Conservation (phyloP, 2,329 filamentous ascomycete genomes). For the Aspergillus oerlinghausenensis region DNA sequence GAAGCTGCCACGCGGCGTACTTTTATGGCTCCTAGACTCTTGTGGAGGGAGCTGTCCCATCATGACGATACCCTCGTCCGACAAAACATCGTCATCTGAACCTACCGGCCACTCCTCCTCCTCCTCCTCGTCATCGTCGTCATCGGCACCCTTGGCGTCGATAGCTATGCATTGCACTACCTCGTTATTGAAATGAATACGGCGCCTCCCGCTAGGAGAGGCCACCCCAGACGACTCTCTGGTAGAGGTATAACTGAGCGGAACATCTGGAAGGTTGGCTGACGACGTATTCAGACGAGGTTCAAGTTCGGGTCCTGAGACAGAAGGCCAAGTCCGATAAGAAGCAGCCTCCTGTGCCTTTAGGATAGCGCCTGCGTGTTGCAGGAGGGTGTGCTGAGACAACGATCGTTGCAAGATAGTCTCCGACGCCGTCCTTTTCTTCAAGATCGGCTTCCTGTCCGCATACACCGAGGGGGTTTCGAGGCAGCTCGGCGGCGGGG, state of each 20-base stretch:
- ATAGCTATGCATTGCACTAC: constrained; percentile 95
- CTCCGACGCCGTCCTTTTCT: constrained; percentile 95
- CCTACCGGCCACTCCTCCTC: constrained; percentile 35
- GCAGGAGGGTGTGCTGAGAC: constrained; percentile 81
- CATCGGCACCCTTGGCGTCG: constrained; percentile 60
- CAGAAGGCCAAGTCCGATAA: constrained; percentile 48
- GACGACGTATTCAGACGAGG: constrained; percentile 48
- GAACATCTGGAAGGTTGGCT: background rate
- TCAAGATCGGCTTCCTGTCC: constrained; percentile 83
- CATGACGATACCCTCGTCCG: constrained; percentile 74
- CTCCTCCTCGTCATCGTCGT: constrained; percentile 25
- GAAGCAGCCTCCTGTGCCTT: constrained; percentile 70
- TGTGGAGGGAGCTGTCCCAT: constrained; percentile 63
- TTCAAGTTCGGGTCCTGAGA: constrained; percentile 63
- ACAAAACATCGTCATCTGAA: constrained; percentile 56
- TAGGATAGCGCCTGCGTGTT: constrained; percentile 81
- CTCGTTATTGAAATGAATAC: constrained; percentile 95
- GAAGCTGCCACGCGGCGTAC: constrained; percentile 52
- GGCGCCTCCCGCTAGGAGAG: constrained; percentile 64
- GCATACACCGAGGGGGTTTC: constrained; percentile 64
- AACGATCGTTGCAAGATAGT: constrained; percentile 87
- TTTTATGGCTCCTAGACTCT: constrained; percentile 49
- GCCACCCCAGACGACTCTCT: constrained; percentile 64
- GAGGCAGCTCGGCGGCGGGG: constrained; percentile 51
- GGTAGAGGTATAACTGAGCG: constrained; percentile 10